Evolutionary conservation across 768 basidiomycete species (phyloP), one percentile per base, ranked within the genome.

Genomic region (Boletus rubescentipes): DNA sequence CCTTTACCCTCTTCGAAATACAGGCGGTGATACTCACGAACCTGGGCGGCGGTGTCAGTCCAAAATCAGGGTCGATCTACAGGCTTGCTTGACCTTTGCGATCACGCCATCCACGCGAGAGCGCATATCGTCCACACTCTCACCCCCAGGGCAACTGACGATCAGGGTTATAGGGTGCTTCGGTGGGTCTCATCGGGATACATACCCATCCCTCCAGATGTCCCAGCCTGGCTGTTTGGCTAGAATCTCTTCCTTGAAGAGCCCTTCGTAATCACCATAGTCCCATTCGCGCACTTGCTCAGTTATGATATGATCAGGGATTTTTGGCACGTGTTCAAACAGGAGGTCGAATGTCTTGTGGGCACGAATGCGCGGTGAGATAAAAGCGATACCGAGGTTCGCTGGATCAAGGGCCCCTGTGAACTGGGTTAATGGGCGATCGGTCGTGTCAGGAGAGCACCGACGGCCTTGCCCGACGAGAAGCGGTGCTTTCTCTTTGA

Each of bases 211-310:
- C 37, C 69, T 78, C 91, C 92, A 96, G 62, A 95, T 93, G n/a
- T 67, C 63, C 93, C 93, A 98, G 32, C 64, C 68, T 4, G 79
- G 74, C 46, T 74, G 79, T 51, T 73, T 78, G 45, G 77, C 77
- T 56, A 83, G 74, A 61, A 96, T 96, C 61, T 96, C 90, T n/a
- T 82, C 73, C n/a, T 85, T 75, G 26, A 79, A 67, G 38, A 94
- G 80, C 6, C 93, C 94, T 67, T 96, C 94, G 64, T 91, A 97
- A 9, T 90, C 83, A 10, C 95, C 90, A 66, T 96, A 96, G 64
- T 96, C 89, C 92, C 92, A 95, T 68, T 95, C 93, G 39, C 84
- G 77, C 23, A 76, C 85, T 21, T 83, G 79, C 59, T 91, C 89
- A 0, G 86, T 84, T 32, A 83, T 65, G 18, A 78, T 61, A 63